Evolutionary conservation across 176 grass and related monocot genomes (phyloP), one percentile per base, ranked within the genome.

Genomic region (Raddia distichophylla): DNA sequence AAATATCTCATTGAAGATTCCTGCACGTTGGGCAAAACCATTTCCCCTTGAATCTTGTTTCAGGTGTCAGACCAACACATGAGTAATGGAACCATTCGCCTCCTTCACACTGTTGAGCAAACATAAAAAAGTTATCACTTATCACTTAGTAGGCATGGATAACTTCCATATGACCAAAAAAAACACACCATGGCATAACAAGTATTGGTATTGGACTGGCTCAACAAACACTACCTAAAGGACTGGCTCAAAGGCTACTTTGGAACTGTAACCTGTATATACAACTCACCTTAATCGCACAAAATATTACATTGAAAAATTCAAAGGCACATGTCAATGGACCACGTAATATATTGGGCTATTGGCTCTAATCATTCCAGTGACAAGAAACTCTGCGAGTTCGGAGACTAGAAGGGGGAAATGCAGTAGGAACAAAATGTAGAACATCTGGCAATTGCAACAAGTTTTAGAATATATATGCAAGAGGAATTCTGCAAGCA

Each of bases 11-110:
- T 55, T 94, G 86, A 73, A 82, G 92, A 85, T 63, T 94, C 91
- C 90, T 89, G 82, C 95, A 98, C 34, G 95, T 98, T 22, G 95
- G 95, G 81, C 95, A 98, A 86, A 89, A 98, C 95, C 95, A 98
- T 85, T 98, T 98, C 17, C 95, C 95, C 79, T 95, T 98, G 88
- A 98, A 98, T 91, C 95, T 98, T 0, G 95, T 98, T 86, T 98
- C 95, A 49, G 95, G 93, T 40, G 95, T 98, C 64, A 98, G 90
- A 69, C 92, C 93, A 67, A 98, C 95, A 70, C 95, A 98, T 0
- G 88, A 71, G 86, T 98, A 98, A 88, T 98, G 95, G 72, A 98
- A 98, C 95, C 95, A 98, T 91, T 98, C 95, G 50, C 95, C 95
- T 86, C 95, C 95, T 91, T 91, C 93, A 80, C 95, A 98, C 95